phyloP scores from a whole-genome alignment of 1,284 basidiomycete species.

The Amylostereum areolatum region DNA sequence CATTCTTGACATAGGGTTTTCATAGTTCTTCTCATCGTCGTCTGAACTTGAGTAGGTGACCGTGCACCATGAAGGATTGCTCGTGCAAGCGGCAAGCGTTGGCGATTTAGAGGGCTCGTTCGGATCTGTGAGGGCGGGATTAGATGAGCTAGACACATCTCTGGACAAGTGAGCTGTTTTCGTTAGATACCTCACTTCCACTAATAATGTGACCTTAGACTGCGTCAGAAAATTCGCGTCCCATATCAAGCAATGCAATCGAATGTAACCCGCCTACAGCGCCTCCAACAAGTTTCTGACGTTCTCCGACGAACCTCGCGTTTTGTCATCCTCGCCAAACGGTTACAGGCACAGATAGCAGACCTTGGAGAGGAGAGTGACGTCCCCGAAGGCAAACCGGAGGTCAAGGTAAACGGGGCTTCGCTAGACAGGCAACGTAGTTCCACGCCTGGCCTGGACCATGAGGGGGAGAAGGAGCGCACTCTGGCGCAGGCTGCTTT shows the following conservation, averaged over 20 bases:
- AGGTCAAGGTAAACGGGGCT: conserved; percentile 13
- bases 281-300: conserved; percentile 76
- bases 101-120: conserved; percentile 60
- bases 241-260: conserved; percentile 73
- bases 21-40: background rate
- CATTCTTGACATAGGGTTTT: background rate
- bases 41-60: conserved; percentile 41
- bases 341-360: conserved; percentile 77
- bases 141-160: conserved; percentile 62
- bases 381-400: conserved; percentile 15
- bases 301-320: conserved; percentile 77
- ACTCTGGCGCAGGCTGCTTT: conserved; percentile 86
- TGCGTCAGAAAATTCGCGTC: conserved; percentile 77
- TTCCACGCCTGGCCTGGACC: conserved; percentile 24
- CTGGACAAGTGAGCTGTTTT: conserved; percentile 57
- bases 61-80: conserved; percentile 65
- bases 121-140: conserved; percentile 52
- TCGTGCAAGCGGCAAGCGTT: conserved; percentile 67
- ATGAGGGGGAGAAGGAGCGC: conserved; percentile 77
- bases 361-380: conserved; percentile 43
- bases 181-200: conserved; percentile 7
- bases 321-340: conserved; percentile 74
- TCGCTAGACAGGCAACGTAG: conserved; percentile 10
- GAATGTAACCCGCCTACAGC: conserved; percentile 67
- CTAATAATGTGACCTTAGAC: conserved; percentile 35